Percentiles rank a stretch among this genome's conserved stretches.
Conservation (phyloP, 2,329 filamentous ascomycete species). For the Sphaerulina populicola region DNA sequence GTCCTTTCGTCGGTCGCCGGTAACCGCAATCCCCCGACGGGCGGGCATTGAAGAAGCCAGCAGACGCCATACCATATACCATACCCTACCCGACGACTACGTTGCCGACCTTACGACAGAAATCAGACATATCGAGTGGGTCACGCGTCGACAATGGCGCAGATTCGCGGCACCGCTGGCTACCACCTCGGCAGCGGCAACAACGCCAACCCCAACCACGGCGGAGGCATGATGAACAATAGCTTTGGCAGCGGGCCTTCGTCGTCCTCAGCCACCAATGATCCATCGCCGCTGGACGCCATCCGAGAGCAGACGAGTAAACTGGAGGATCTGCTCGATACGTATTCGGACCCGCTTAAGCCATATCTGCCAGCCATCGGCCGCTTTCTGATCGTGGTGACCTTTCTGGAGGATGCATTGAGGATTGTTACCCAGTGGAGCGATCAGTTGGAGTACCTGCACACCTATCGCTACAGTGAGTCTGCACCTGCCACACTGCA, state of each 20-base stretch:
- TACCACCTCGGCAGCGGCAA: slow-evolving; percentile 74
- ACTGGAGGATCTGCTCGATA: slow-evolving; percentile 90
- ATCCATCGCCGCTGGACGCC: slow-evolving; percentile 72
- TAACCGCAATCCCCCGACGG: too few relatives aligned
- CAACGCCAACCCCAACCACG: too few relatives aligned
- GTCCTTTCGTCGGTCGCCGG: too few relatives aligned
- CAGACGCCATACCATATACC: too few relatives aligned
- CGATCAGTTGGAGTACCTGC: slow-evolving; percentile 87
- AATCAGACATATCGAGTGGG: background rate
- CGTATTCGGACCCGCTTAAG: slow-evolving; percentile 80
- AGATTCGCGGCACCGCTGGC: slow-evolving; percentile 59
- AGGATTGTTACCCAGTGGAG: slow-evolving; percentile 96
- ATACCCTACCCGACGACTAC: too few relatives aligned
- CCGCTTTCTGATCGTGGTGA: slow-evolving; percentile 94
- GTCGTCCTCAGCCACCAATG: slow-evolving; percentile 53
- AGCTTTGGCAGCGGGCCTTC: slow-evolving; percentile 15
- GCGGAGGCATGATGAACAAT: slow-evolving; percentile 34
- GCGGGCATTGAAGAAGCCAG: too few relatives aligned
- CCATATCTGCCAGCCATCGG: slow-evolving; percentile 96
- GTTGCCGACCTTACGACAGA: too few relatives aligned
- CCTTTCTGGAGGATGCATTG: slow-evolving; percentile 92
- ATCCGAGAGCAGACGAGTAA: slow-evolving; percentile 95
- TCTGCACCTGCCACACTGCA: slow-evolving; percentile 11
- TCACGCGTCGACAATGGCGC: slow-evolving; percentile 41
- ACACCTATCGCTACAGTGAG: slow-evolving; percentile 89